phyloP scores from a whole-genome alignment of 2,329 filamentous ascomycete genomes.

The Chrysoporthe deuterocubensis region DNA sequence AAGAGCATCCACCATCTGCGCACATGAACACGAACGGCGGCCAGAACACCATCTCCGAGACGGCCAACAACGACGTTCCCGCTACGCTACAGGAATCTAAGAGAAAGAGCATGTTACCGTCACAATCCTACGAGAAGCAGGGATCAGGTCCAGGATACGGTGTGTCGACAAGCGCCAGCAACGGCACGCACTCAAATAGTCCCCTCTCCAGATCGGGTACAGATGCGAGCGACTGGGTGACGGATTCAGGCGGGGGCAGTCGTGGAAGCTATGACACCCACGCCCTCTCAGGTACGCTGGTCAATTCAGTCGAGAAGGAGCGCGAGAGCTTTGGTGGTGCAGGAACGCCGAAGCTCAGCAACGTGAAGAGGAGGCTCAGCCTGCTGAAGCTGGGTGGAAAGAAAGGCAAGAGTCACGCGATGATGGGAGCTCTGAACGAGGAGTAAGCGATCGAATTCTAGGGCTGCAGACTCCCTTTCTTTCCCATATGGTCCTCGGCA shows the following conservation, averaged over 20 bases:
- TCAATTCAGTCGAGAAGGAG: conserved; percentile 31
- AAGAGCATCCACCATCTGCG: conserved; percentile 39
- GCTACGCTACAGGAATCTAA: conserved; percentile 38
- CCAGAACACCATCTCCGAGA: conserved; percentile 38
- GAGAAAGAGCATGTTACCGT: conserved; percentile 52
- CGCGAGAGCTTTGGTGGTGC: conserved; percentile 32
- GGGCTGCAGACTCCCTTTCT: not conserved
- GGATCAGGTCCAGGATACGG: conserved; percentile 1
- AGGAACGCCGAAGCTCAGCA: conserved; percentile 56
- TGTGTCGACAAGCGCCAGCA: conserved; percentile 16
- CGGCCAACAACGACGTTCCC: conserved; percentile 37
- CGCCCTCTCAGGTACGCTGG: conserved; percentile 18
- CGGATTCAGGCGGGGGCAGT: conserved; percentile 34
- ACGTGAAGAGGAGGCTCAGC: conserved; percentile 78
- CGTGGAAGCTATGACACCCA: conserved; percentile 34
- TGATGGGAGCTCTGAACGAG: conserved; percentile 61
- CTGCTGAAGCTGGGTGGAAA: conserved; percentile 77
- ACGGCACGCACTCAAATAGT: conserved; percentile 21
- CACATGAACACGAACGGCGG: conserved; percentile 29
- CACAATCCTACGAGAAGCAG: conserved; percentile 40
- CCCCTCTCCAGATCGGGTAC: conserved; percentile 19
- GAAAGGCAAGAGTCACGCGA: conserved; percentile 57
- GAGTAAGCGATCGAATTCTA: conserved; percentile 45
- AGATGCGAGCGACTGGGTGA: conserved; percentile 38
- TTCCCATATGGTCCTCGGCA: not conserved